Evolutionary conservation across 805 yeast genomes (phyloP).

Genomic region (Kazachstania bromeliacearum): DNA sequence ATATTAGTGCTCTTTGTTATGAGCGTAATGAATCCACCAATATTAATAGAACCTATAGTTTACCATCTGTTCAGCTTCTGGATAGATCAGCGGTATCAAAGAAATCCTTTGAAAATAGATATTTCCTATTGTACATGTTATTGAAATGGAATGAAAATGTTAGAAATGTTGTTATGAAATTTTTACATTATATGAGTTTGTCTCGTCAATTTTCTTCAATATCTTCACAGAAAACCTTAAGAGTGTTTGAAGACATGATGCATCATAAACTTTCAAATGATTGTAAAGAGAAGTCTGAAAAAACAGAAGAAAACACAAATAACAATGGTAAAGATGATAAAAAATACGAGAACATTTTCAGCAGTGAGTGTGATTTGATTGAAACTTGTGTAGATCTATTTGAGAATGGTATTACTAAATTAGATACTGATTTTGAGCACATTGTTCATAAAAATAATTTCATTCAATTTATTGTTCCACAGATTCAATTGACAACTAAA

Average conservation of each 20-base stretch:
- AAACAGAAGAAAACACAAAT: neutral
- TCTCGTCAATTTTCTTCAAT: constrained; percentile 37
- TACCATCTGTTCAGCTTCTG: constrained; percentile 17
- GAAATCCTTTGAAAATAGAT: constrained; percentile 41
- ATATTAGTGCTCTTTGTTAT: constrained; percentile 11
- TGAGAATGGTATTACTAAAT: constrained; percentile 41
- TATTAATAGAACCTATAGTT: constrained; percentile 3
- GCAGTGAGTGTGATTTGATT: neutral
- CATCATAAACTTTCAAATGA: constrained; percentile 17
- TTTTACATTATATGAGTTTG: constrained; percentile 40
- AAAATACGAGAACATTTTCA: constrained; percentile 1
- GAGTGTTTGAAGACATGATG: constrained; percentile 42
- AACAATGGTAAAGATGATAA: neutral
- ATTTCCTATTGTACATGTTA: constrained; percentile 61
- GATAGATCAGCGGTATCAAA: constrained; percentile 4
- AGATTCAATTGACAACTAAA: constrained; percentile 57
- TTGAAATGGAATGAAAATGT: constrained; percentile 70
- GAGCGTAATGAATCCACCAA: constrained; percentile 3
- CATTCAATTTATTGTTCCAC: constrained; percentile 68
- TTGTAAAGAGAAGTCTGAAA: neutral
- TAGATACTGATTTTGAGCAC: constrained; percentile 30
- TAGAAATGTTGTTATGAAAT: constrained; percentile 55
- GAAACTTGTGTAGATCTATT: constrained; percentile 28
- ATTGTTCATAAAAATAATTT: constrained; percentile 45
- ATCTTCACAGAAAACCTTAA: constrained; percentile 40